A percentile compares a stretch with the other conserved stretches of the same genome.
phyloP scores from a whole-genome alignment of 768 basidiomycete species.

The Amanita rubescens region DNA sequence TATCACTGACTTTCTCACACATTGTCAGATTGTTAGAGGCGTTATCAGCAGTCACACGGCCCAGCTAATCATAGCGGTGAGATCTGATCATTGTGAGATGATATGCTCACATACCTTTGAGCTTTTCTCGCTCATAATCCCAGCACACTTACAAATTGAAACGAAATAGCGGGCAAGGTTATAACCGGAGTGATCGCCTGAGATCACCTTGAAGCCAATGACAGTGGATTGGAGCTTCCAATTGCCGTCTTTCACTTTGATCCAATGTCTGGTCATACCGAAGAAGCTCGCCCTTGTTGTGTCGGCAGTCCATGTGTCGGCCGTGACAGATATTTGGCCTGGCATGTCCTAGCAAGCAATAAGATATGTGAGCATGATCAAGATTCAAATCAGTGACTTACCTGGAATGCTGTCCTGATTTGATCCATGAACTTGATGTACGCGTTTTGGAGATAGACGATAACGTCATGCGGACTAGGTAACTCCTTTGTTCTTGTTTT shows the following conservation, averaged over 20 bases:
- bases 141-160: no score
- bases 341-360: conserved; percentile 10
- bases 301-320: conserved; percentile 18
- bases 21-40: no score
- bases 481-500: no score
- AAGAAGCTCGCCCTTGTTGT: no score
- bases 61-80: conserved; percentile 15
- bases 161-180: no score
- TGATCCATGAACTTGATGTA: not conserved
- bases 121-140: no score
- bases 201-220: conserved; percentile 15
- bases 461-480: conserved; percentile 12
- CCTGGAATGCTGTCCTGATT: conserved; percentile 5
- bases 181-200: conserved; percentile 17
- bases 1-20: no score
- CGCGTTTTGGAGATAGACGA: conserved; percentile 10
- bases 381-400: no score
- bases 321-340: conserved; percentile 13
- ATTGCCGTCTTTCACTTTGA: conserved; percentile 11
- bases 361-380: no score
- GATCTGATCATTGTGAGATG: not conserved
- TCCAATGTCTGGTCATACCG: conserved; percentile 14
- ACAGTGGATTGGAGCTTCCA: conserved; percentile 19
- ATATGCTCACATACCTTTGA: not conserved
- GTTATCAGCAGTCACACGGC: conserved; percentile 18